Evolutionary conservation across 169 alveolate genomes (phyloP).

Genomic region (Plasmodium gaboni): DNA sequence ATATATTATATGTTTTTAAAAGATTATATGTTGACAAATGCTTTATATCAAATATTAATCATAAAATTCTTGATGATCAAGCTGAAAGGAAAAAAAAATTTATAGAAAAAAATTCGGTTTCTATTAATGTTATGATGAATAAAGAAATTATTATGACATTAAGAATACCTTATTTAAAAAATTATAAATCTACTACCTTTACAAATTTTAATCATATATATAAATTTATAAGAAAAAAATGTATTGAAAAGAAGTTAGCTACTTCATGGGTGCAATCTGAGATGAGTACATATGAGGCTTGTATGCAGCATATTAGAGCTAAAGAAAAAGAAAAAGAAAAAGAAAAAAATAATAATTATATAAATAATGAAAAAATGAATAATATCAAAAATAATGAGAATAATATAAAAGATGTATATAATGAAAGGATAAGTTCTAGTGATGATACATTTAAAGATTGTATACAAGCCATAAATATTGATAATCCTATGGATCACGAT

Average conservation of each 20-base stretch:
- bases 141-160: constrained; percentile 52
- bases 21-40: constrained; percentile 65
- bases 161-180: constrained; percentile 46
- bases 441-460: neutral
- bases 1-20: constrained; percentile 53
- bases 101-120: constrained; percentile 52
- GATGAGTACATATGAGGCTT: constrained; percentile 26
- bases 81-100: constrained; percentile 39
- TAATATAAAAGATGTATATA: neutral
- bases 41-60: constrained; percentile 34
- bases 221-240: constrained; percentile 30
- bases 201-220: constrained; percentile 62
- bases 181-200: constrained; percentile 62
- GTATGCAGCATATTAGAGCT: constrained; percentile 7
- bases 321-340: too few species aligned
- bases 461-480: too few species aligned
- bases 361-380: neutral
- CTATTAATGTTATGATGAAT: constrained; percentile 31
- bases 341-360: neutral
- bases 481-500: too few species aligned
- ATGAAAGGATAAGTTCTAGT: neutral
- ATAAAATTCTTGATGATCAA: constrained; percentile 14
- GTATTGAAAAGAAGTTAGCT: constrained; percentile 31
- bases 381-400: neutral
- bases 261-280: constrained; percentile 26